Evolutionary conservation across 495 filamentous ascomycete genomes (phyloP), one percentile per base, ranked within the genome.

Genomic region (Penicillium flavigenum): DNA sequence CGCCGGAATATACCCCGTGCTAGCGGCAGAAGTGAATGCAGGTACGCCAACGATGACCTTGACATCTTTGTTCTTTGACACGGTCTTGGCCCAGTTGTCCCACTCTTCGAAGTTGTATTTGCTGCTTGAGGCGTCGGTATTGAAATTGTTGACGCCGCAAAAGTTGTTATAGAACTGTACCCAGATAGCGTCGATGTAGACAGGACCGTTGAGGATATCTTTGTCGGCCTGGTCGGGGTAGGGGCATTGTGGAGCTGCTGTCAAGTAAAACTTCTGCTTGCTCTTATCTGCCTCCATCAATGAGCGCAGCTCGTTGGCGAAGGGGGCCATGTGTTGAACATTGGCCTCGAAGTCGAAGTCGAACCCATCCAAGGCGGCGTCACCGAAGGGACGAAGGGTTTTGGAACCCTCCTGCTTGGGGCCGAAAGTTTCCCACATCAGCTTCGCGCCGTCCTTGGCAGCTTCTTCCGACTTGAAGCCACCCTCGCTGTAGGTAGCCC

Each of bases 131-230:
- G 65, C 53, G 4, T 81, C 74, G 1, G 71, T n/a, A 11, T 67
- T 53, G 70, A 78, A 90, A 19, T 75, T 74, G 48, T 76, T 69
- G 4, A 84, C 65, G 16, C 87, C 86, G 68, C 87, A 89, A 62
- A 73, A 83, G 75, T 87, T 88, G 80, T 90, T 86, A 76, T 89
- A 90, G 77, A 89, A 89, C 68, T 89, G 86, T 17, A 89, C 79
- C 64, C 79, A 86, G 34, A 89, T 73, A 47, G 85, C 87, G 62
- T 89, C 87, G 47, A 87, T 81, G 10, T 66, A 62, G 31, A 84
- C 75, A 10, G 71, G 68, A 2, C 72, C 76, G 56, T 81, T 65
- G 38, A 90, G 75, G 54, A 84, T 79, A 1, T 76, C 73, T 59
- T 83, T 76, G 61, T 84, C 77, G 16, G 85, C 78, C 4, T 73